Evolutionary conservation across 352 stramenopile species (phyloP), one percentile per base, ranked within the genome.

Genomic region (Phytophthora macrochlamydospora): DNA sequence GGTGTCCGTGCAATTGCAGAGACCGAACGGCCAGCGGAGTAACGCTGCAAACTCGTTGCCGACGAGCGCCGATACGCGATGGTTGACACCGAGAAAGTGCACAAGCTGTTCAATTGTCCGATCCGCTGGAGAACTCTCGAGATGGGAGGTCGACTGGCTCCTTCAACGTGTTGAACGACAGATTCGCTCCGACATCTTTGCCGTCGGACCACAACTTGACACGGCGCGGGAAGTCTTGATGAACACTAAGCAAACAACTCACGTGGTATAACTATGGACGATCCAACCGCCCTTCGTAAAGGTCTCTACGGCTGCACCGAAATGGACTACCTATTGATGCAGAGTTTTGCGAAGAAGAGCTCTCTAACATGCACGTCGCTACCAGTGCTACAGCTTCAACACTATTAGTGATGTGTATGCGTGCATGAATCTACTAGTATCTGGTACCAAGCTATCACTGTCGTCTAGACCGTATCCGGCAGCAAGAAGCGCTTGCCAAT

Each of bases 401-500:
- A 29, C 40, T 24, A 46, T 0, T n/a, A 2, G 14, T 46, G 40
- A 13, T 24, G 14, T 13, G 12, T 7, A 13, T 12, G 18, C 11
- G 2, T 45, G 13, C 2, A 14, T 45, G 8, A 45, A 5, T 24
- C 38, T 24, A 24, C 18, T 24, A 24, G 18, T 11, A 40, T 6
- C 46, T 43, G 13, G 30, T n/a, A 30, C 31, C 1, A 11, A n/a
- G 5, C 42, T 12, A 51, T 29, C 8, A 2, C 18, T 30, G 11
- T 8, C 44, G n/a, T 52, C 51, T 73, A 86, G 48, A 80, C 68
- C 28, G 58, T 79, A 4, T 82, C 60, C 2, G 85, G 85, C 18
- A 93, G 67, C 53, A 93, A 53, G 69, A 83, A 94, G 66, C 87
- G 87, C 63, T 87, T 85, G 60, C 84, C 84, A 33, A 90, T 77